Evolutionary conservation across 345 rosid genomes (phyloP).

Genomic region (Mangifera indica): DNA sequence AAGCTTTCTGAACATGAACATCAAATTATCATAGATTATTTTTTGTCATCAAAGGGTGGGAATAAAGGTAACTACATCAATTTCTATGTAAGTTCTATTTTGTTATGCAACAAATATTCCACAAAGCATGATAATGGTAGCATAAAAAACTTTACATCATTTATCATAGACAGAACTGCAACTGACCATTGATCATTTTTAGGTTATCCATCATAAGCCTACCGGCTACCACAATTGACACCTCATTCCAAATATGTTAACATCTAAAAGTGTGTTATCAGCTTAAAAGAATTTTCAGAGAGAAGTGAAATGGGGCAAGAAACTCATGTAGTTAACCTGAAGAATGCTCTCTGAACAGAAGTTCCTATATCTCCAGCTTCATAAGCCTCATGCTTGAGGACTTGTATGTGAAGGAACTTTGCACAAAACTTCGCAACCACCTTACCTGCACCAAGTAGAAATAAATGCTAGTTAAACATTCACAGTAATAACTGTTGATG

Average conservation of each 20-base stretch:
- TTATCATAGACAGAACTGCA: not conserved
- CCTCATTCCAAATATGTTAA: not conserved
- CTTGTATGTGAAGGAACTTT: conserved; percentile 85
- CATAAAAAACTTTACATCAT: not conserved
- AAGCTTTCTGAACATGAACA: conserved; percentile 17
- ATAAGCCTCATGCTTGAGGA: conserved; percentile 65
- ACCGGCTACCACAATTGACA: not conserved
- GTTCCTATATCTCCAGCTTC: conserved; percentile 69
- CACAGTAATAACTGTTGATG: too few relatives aligned
- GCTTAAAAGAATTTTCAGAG: too few relatives aligned
- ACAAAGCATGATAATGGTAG: not conserved
- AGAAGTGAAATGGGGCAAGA: too few relatives aligned
- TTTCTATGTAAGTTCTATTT: not conserved
- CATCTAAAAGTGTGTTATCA: not conserved
- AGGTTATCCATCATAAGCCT: not conserved
- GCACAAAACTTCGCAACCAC: conserved; percentile 94
- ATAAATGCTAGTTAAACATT: not conserved
- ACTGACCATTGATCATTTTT: too few relatives aligned
- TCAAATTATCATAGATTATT: not conserved
- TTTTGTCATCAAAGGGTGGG: not conserved
- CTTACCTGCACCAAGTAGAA: conserved; percentile 53
- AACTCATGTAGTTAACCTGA: conserved; percentile 51
- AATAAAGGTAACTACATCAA: not conserved
- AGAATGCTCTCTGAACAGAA: conserved; percentile 72
- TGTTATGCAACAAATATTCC: not conserved